phyloP scores from a whole-genome alignment of 345 rosid genomes.

The Eutrema japonicum region DNA sequence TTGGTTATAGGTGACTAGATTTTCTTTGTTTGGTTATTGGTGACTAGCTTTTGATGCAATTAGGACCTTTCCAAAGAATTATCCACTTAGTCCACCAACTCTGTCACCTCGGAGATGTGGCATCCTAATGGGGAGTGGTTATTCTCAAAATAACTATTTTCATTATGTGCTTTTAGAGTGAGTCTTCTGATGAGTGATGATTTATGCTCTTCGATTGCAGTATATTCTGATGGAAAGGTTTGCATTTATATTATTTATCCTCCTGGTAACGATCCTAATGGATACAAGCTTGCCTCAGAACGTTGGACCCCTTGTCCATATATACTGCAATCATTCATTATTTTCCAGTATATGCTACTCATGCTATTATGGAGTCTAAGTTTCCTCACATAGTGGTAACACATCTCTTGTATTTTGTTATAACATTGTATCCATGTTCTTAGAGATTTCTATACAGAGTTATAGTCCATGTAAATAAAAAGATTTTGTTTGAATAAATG shows the following conservation, averaged over 20 bases:
- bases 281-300: conserved; percentile 84
- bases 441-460: too few relatives aligned
- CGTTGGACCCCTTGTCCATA: conserved; percentile 78
- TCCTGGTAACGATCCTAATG: conserved; percentile 86
- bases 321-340: conserved; percentile 32
- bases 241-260: conserved; percentile 89
- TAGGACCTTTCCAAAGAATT: conserved; percentile 42
- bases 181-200: conserved; percentile 5
- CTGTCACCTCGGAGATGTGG: conserved; percentile 81
- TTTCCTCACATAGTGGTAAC: too few relatives aligned
- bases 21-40: too few relatives aligned
- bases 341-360: neutral
- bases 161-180: neutral
- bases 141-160: neutral
- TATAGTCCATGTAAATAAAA: too few relatives aligned
- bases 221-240: conserved; percentile 73
- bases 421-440: too few relatives aligned
- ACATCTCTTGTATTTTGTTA: too few relatives aligned
- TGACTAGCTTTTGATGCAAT: too few relatives aligned
- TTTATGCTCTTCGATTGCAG: conserved; percentile 42
- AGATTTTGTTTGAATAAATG: too few relatives aligned
- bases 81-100: conserved; percentile 73
- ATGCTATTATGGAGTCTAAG: too few relatives aligned
- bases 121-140: conserved; percentile 71
- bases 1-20: too few relatives aligned